phyloP scores from a whole-genome alignment of 1,284 basidiomycete genomes.

The Cryptococcus maquisensis region DNA sequence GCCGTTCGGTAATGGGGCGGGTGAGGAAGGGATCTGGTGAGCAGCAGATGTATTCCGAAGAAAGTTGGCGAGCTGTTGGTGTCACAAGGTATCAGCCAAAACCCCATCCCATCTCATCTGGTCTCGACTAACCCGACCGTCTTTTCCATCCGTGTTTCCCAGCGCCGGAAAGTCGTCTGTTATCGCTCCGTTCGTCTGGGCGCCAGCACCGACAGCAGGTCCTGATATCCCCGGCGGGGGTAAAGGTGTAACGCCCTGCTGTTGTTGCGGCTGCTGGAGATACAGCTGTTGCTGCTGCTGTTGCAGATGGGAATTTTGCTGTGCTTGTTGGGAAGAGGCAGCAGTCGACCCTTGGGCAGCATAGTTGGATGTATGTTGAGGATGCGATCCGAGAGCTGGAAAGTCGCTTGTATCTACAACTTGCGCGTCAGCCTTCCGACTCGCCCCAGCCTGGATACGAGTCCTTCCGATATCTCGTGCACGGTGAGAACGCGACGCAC shows the following conservation, averaged over 20 bases:
- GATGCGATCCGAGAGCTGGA: slow-evolving; percentile 42
- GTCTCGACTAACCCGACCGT: slow-evolving; percentile 24
- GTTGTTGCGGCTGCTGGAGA: slow-evolving; percentile 34
- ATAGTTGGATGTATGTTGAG: slow-evolving; percentile 30
- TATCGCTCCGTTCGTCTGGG: slow-evolving; percentile 9
- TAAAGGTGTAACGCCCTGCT: slow-evolving; percentile 28
- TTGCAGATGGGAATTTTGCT: slow-evolving; percentile 29
- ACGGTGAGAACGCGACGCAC: slow-evolving; percentile 7
- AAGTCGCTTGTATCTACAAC: slow-evolving; percentile 42
- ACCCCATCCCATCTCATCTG: not conserved
- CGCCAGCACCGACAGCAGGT: slow-evolving; percentile 13
- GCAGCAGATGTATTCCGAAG: slow-evolving; percentile 17
- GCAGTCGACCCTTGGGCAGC: slow-evolving; percentile 35
- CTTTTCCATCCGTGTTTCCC: slow-evolving; percentile 28
- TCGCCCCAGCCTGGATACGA: not conserved
- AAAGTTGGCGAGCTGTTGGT: slow-evolving; percentile 28
- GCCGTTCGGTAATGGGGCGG: slow-evolving; percentile 25
- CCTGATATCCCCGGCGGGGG: slow-evolving; percentile 47
- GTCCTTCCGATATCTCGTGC: not conserved
- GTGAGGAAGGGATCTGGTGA: slow-evolving; percentile 21
- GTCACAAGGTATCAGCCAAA: slow-evolving; percentile 2
- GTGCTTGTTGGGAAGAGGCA: slow-evolving; percentile 18
- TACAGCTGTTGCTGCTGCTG: slow-evolving; percentile 41
- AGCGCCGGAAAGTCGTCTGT: slow-evolving; percentile 48
- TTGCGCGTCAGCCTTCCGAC: not conserved